Conservation (phyloP, 768 basidiomycete species). For the Gymnopilus dilepis region DNA sequence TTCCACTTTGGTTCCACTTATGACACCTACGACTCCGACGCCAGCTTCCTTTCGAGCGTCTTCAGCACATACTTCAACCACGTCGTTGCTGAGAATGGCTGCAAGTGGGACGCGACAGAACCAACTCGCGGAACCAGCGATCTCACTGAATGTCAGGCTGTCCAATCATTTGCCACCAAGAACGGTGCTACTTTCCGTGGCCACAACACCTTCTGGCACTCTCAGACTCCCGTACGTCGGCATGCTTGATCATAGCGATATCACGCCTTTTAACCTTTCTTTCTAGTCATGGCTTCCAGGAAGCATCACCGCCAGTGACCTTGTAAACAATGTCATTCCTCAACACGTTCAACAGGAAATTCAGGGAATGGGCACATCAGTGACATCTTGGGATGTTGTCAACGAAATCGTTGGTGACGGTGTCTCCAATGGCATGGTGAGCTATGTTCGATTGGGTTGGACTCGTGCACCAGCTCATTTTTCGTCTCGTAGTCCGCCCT, state of each 20-base stretch:
- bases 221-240: constrained; percentile 18
- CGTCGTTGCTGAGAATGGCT: constrained; percentile 21
- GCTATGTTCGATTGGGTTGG: neutral
- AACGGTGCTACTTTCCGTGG: constrained; percentile 19
- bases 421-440: constrained; percentile 22
- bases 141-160: constrained; percentile 17
- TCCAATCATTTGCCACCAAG: constrained; percentile 14
- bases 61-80: constrained; percentile 24
- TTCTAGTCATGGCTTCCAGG: constrained; percentile 21
- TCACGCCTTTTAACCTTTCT: neutral
- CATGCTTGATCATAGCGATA: neutral
- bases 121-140: constrained; percentile 16
- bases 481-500: constrained; percentile 13
- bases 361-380: constrained; percentile 20
- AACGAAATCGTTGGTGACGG: constrained; percentile 22
- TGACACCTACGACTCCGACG: constrained; percentile 20
- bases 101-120: constrained; percentile 24
- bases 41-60: constrained; percentile 17
- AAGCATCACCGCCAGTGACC: constrained; percentile 19
- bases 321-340: constrained; percentile 22
- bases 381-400: constrained; percentile 22
- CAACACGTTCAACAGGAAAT: constrained; percentile 23
- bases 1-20: constrained; percentile 21
- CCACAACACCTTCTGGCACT: constrained; percentile 24
- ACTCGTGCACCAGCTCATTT: neutral